Conservation (phyloP, 1,284 basidiomycete genomes). For the Fistulinella cinereoalba region DNA sequence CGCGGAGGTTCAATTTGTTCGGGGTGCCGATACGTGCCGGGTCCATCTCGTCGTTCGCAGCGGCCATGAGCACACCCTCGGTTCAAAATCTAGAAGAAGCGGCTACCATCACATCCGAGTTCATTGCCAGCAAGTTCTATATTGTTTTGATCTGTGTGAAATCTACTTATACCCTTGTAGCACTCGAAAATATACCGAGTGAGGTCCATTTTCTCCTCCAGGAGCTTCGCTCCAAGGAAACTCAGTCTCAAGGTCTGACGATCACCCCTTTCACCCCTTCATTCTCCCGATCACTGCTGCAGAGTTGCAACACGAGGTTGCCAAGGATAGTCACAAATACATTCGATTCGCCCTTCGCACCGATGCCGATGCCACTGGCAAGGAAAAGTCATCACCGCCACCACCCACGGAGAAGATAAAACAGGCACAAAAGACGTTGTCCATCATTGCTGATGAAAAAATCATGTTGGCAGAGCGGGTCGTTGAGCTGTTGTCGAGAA, state of each 20-base stretch:
- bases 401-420: constrained; percentile 34
- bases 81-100: constrained; percentile 56
- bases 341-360: constrained; percentile 48
- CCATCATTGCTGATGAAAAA: constrained; percentile 51
- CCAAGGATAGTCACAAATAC: constrained; percentile 51
- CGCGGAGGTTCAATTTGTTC: constrained; percentile 22
- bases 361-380: constrained; percentile 23
- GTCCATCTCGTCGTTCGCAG: background rate
- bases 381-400: constrained; percentile 29
- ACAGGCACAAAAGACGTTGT: constrained; percentile 32
- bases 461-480: constrained; percentile 51
- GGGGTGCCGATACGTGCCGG: constrained; percentile 17
- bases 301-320: constrained; percentile 57
- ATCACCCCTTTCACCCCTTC: background rate
- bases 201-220: constrained; percentile 71
- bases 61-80: constrained; percentile 32
- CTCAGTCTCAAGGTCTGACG: constrained; percentile 46
- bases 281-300: background rate
- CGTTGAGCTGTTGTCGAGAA: constrained; percentile 49
- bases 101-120: constrained; percentile 65
- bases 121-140: constrained; percentile 57
- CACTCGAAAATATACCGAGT: constrained; percentile 71
- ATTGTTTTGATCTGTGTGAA: background rate
- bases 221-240: constrained; percentile 66
- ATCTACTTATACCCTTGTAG: constrained; percentile 26